Evolutionary conservation across 352 stramenopile species (phyloP), one percentile per base, ranked within the genome.

Genomic region (Elongisporangium prolatum): DNA sequence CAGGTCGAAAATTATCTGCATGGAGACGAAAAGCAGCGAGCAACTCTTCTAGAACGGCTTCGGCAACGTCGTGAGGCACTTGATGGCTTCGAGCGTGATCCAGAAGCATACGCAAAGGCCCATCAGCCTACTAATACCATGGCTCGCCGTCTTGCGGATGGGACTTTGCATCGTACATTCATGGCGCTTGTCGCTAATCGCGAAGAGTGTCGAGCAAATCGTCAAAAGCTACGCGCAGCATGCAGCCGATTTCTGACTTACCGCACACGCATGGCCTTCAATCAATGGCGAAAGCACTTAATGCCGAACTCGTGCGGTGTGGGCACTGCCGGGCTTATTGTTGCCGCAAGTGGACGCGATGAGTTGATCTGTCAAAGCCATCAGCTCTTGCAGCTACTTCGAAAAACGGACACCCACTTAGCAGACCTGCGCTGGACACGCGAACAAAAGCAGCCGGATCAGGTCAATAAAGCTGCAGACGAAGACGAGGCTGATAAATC

Each of bases 1-100:
- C 71, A 79, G 54, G 73, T 86, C 4, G 80, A 94, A 49, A 88
- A 90, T 48, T 85, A 86, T 38, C 54, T 91, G n/a, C 71, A 71
- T 11, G 76, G 64, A n/a, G 84, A 91, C 48, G 62, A 72, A 13
- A 85, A 76, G 18, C 71, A 63, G 0, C 68, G 69, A 1, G 66
- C 67, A 2, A 63, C 52, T 9, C 48, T 91, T 17, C 24, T 62
- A 18, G 54, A 53, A 3, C 70, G 72, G 14, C 54, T 91, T 13
- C 58, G 77, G 10, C 62, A 80, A 10, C 77, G 84, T 10, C 59
- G 64, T 60, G 54, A 68, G 0, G 80, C 76, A 8, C 64, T 91
- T 1, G 63, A 63, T 17, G 24, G 22, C 3, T 93, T 89, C 57
- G 77, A 93, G 40, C 60, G 40, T 5, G 63, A 84, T 52, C 71